Evolutionary conservation across 257 asterid genomes (phyloP), one percentile per base, ranked within the genome.

Genomic region (Petunia axillaris): DNA sequence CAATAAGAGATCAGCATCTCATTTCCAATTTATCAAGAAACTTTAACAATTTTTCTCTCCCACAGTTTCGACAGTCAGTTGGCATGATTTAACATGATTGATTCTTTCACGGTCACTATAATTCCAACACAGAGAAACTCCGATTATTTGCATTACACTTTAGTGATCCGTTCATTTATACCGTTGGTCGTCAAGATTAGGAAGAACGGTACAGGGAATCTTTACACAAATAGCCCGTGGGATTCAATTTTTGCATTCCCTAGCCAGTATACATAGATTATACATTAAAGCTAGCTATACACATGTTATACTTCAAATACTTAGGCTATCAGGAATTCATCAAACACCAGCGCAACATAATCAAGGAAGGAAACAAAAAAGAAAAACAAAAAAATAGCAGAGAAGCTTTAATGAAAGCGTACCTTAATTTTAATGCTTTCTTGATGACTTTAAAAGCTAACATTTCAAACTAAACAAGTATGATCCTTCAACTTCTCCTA

Each of bases 291-390:
- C 1, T 65, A 25, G 16, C 1, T 2, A 25, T n/a, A 64, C 46
- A 38, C 35, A 62, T n/a, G 2, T 38, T 37, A 64, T 10, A 37
- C 16, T 64, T 64, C 8, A 38, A 64, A 8, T 13, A 1, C 39
- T n/a, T 43, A 8, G 11, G 59, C 7, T 71, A 35, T 10, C 43
- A 46, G 60, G 5, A 71, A 71, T 71, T 48, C 60, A 71, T 48
- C 59, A 71, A 71, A 46, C 43, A 71, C 11, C 40, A 71, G 59
- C n/a, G 2, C 75, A 66, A 66, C 53, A 41, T 41, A 41, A 65
- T 43, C 50, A 39, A 64, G n/a, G 5, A 38, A 25, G 39, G 1
- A 65, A 64, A 44, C 40, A 68, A 44, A 44, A 44, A 52, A 52
- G 10, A 52, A 52, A 52, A 1, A 52, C 55, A 52, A 8, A 9